Evolutionary conservation across 352 stramenopile species (phyloP), one percentile per base, ranked within the genome.

Genomic region (Pythium dissimile): DNA sequence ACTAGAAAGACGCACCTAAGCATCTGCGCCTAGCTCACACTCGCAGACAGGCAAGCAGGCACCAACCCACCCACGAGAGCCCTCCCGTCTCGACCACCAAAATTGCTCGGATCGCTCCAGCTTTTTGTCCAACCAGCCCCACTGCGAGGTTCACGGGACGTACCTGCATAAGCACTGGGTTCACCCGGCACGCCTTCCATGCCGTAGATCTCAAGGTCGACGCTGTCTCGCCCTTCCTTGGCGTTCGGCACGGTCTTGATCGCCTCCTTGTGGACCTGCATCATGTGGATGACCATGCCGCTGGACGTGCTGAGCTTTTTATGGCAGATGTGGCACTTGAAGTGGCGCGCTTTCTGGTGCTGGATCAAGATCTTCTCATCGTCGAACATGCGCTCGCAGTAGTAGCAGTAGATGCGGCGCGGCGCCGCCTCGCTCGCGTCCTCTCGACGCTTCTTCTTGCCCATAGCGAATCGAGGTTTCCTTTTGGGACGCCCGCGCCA

Each of bases 321-420:
- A 71, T 94, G 75, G 74, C 89, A 97, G 21, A 83, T 75, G 31
- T 86, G 80, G 68, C 89, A 97, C 70, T 95, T 95, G 75, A 97
- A 97, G 57, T 97, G 90, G 8, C 88, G 86, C 57, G 84, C 84
- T 64, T 97, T 97, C 72, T 97, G 90, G 67, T 97, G 90, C 75
- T 96, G 82, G 58, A 97, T 96, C 45, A 97, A 56, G 23, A 94
- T 81, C 59, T 93, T 94, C 67, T 97, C 90, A 64, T 97, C 85
- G 23, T 96, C 86, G 42, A 97, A 97, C 41, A 84, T 75, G 42
- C 90, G 79, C 56, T 97, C 89, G 69, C 90, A 97, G 75, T 97
- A 97, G 71, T 96, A 97, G 76, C 90, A 97, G 71, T 80, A 95
- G 64, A 96, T 94, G 53, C 83, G 86, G 27, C 73, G 66, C 45